Evolutionary conservation across 1,284 basidiomycete genomes (phyloP), one percentile per base, ranked within the genome.

Genomic region (Ceratobasidium papillatum): DNA sequence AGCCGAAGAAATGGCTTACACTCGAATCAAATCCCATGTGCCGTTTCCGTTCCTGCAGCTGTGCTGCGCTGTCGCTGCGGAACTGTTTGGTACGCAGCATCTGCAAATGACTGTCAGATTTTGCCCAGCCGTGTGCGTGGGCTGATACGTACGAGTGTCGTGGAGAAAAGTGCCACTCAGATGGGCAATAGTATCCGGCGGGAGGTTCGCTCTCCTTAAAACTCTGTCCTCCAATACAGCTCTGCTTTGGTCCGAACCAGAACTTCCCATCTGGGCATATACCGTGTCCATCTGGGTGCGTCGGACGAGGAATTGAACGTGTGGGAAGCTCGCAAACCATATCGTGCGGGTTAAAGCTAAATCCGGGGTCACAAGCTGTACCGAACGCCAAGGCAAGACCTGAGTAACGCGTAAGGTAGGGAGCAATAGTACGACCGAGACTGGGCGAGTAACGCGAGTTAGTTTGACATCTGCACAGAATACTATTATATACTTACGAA

Each of bases 231-330:
- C 51, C 65, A 54, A 68, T 19, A 22, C 65, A 68, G 3, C 11
- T 41, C 38, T 68, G 65, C 43, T 54, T 68, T 22, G 65, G 65
- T n/a, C 65, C 65, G 51, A 68, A 68, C 65, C 65, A 68, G 30
- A 68, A 68, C n/a, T 68, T 49, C 25, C 51, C 32, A 7, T 54
- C 51, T n/a, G 34, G 5, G 22, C 65, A 68, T 56, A 17, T 34
- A 38, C 65, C 65, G 27, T 68, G 65, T 0, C 43, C 34, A 17
- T 41, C n/a, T 1, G 65, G 49, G 32, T 56, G 65, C 14, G 51
- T 54, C 7, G 65, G 47, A 17, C 7, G 2, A 27, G 59, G 59
- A 9, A 49, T 1, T 2, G 19, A 65, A 30, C 30, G 54, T 17
- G 27, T 32, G 5, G 54, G 54, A 8, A 19, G 32, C 19, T 58